A percentile compares a stretch with the other conserved stretches of the same genome.
These are phyloP conservation scores for Tagetes patula DNA, from an alignment of 129 eudicot genomes.

Conservation along the genomic window DNA sequence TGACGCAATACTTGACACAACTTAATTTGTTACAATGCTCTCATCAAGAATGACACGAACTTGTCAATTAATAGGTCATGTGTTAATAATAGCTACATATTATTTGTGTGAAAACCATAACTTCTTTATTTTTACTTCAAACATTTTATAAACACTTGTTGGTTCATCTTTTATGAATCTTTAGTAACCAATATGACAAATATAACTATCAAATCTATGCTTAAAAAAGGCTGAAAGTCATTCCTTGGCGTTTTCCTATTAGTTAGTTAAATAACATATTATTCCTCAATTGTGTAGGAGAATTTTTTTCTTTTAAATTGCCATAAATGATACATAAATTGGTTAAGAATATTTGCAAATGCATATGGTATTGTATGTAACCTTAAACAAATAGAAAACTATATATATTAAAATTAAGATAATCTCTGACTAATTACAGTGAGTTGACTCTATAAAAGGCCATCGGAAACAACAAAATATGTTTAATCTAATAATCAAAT, in stretches of 20 bases:
- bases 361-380: neutral
- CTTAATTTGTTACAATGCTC: too few relatives aligned
- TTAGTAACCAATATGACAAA: neutral
- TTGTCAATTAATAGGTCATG: too few relatives aligned
- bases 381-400: neutral
- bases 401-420: neutral
- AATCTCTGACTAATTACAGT: constrained; percentile 10
- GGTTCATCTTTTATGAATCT: neutral
- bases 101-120: too few relatives aligned
- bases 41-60: too few relatives aligned
- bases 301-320: neutral
- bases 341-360: neutral
- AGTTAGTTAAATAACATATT: neutral
- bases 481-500: neutral
- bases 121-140: too few relatives aligned
- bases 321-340: neutral
- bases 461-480: constrained; percentile 1
- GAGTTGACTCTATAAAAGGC: neutral
- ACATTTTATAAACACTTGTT: neutral
- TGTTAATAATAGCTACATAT: too few relatives aligned
- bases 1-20: too few relatives aligned
- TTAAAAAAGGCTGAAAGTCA: neutral
- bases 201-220: neutral
- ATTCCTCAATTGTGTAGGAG: neutral
- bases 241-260: neutral